Evolutionary conservation across 495 filamentous ascomycete species (phyloP).

Genomic region (Bacidia rubella): DNA sequence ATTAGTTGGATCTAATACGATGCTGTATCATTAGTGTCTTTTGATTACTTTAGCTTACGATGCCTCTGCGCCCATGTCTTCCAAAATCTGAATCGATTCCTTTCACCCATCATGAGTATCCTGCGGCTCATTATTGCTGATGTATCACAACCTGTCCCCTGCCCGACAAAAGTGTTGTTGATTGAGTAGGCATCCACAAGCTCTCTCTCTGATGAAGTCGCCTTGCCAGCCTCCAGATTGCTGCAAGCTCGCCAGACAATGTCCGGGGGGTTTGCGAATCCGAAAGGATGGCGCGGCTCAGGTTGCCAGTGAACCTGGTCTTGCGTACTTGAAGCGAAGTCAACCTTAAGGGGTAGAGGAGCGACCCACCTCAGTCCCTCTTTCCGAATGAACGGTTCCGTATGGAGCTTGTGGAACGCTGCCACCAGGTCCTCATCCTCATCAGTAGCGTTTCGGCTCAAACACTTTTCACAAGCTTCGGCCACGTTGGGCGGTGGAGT

Average conservation of each 20-base stretch:
- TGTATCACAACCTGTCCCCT: neutral
- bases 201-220: neutral
- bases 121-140: neutral
- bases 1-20: no score
- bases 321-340: neutral
- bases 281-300: conserved; percentile 4
- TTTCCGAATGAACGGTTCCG: neutral
- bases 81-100: neutral
- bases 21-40: no score
- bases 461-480: conserved; percentile 1
- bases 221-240: neutral
- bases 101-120: neutral
- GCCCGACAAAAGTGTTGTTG: neutral
- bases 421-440: neutral
- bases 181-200: conserved; percentile 1
- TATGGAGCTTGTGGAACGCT: neutral
- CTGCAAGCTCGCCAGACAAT: conserved; percentile 3
- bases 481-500: conserved; percentile 1
- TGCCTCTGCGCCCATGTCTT: neutral
- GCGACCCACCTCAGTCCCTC: neutral
- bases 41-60: neutral
- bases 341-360: neutral
- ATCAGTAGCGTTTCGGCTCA: neutral
- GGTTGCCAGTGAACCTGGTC: neutral
- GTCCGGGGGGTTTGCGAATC: conserved; percentile 1